Base-by-base conservation (phyloP, 179 eudicot genomes). In the Heliamphora pulchella region DNA sequence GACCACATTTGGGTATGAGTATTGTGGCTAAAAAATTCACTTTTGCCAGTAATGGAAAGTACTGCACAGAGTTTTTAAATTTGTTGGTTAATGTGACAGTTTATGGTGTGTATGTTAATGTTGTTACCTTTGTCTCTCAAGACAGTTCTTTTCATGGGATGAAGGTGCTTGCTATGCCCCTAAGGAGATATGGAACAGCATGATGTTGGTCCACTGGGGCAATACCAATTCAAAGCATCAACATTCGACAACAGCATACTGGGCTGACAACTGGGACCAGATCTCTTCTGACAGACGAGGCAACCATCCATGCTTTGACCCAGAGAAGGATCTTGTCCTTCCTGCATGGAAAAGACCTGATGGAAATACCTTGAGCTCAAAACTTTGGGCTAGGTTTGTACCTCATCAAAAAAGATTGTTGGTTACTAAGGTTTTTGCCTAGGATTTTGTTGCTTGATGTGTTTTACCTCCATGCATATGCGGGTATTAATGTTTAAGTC, bases 151-250 rank as follows among this genome's bases (percentile, higher is more conserved):
- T 88, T 87, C 97, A 58, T 96, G 99, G 99, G 99, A 96, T 83
- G 99, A 96, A 90, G 96, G 99, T 89, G 98, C 99, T 84, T 96
- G 99, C 91, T 96, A 91, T 89, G 97, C 99, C 76, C 99, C 99
- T 3, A 96, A 91, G 88, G 99, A 96, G 89, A 93, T 96, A 80
- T 96, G 99, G 99, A 93, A 86, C 86, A 92, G 99, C 83, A 92
- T 92, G 94, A 96, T 96, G 99, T 88, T 96, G 85, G 99, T 96
- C 71, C 99, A 96, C 70, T 92, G 99, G 98, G 99, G 99, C 64
- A 96, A 96, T 84, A 93, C 98, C 78, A 96, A 96, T 84, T 86
- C 93, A 8, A 96, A 92, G 86, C 92, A 96, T 86, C 91, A 87
- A 44, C 84, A 88, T 84, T 96, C 99, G 64, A 95, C 98, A 46